A percentile compares a stretch with the other conserved stretches of the same genome.
Evolutionary conservation across 805 yeast genomes (phyloP).

Genomic region (Kregervanrija pseudodelftensis): DNA sequence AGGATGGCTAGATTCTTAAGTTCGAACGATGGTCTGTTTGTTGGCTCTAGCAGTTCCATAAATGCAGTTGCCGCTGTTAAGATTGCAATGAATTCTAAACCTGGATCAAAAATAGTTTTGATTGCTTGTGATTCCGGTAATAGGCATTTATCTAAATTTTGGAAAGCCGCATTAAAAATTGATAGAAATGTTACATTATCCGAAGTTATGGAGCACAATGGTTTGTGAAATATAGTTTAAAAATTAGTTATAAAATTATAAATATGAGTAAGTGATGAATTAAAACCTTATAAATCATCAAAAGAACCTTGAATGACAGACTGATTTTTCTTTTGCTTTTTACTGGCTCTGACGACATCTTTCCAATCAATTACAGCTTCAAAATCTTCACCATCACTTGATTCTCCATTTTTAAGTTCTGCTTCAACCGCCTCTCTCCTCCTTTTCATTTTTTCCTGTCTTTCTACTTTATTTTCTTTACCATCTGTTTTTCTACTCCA

Average conservation of each 20-base stretch:
- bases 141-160: slow-evolving; percentile 85
- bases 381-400: slow-evolving; percentile 31
- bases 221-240: too few relatives aligned
- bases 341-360: slow-evolving; percentile 60
- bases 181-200: slow-evolving; percentile 31
- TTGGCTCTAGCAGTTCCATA: slow-evolving; percentile 91
- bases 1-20: slow-evolving; percentile 83
- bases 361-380: slow-evolving; percentile 79
- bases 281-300: slow-evolving; percentile 39
- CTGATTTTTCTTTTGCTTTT: slow-evolving; percentile 41
- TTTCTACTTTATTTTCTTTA: slow-evolving; percentile 52
- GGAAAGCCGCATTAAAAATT: slow-evolving; percentile 59
- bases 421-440: slow-evolving; percentile 63
- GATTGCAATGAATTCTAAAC: slow-evolving; percentile 39
- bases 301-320: slow-evolving; percentile 48
- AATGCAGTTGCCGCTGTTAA: slow-evolving; percentile 85
- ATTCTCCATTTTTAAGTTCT: slow-evolving; percentile 37
- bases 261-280: not conserved
- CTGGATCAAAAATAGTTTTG: slow-evolving; percentile 69
- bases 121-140: slow-evolving; percentile 90
- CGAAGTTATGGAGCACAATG: slow-evolving; percentile 25
- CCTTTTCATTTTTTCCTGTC: slow-evolving; percentile 63
- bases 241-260: not conserved
- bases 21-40: slow-evolving; percentile 79
- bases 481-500: slow-evolving; percentile 72